Evolutionary conservation across 2,329 filamentous ascomycete genomes (phyloP).

Genomic region (Boeremia lycopersici): DNA sequence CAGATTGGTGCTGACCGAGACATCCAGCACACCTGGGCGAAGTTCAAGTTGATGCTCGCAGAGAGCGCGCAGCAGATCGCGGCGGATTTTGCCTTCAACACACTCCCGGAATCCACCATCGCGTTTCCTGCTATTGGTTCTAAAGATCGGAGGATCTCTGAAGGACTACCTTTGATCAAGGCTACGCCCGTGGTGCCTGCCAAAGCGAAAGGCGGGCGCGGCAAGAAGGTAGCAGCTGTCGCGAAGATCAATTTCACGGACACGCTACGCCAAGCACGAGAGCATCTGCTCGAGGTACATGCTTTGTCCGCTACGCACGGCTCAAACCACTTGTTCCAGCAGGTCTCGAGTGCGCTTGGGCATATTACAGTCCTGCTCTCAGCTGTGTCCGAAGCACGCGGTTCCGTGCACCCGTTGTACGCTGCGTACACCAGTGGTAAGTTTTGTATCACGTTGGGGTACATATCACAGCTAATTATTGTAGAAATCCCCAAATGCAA

Average conservation of each 20-base stretch:
- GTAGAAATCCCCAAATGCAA: slow-evolving; percentile 73
- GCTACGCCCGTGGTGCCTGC: slow-evolving; percentile 12
- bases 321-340: slow-evolving; percentile 63
- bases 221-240: slow-evolving; percentile 28
- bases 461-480: slow-evolving; percentile 7
- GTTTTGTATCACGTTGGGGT: neutral
- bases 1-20: slow-evolving; percentile 49
- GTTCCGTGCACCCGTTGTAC: slow-evolving; percentile 47
- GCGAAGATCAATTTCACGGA: slow-evolving; percentile 58
- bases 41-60: slow-evolving; percentile 70
- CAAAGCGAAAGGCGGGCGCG: slow-evolving; percentile 23
- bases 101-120: slow-evolving; percentile 89
- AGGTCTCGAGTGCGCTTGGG: slow-evolving; percentile 44
- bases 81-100: slow-evolving; percentile 82
- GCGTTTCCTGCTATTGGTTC: slow-evolving; percentile 73
- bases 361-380: slow-evolving; percentile 49
- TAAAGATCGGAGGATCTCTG: slow-evolving; percentile 35
- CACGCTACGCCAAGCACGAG: slow-evolving; percentile 68
- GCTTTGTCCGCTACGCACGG: slow-evolving; percentile 58
- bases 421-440: slow-evolving; percentile 48
- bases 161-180: slow-evolving; percentile 25
- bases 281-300: slow-evolving; percentile 69
- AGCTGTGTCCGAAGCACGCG: slow-evolving; percentile 40
- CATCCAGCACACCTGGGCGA: slow-evolving; percentile 61
- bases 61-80: slow-evolving; percentile 75